A percentile compares a stretch with the other conserved stretches of the same genome.
These are phyloP conservation scores for Pseudopithomyces maydicus DNA, from an alignment of 2,329 filamentous ascomycete species.

Conservation along the genomic window DNA sequence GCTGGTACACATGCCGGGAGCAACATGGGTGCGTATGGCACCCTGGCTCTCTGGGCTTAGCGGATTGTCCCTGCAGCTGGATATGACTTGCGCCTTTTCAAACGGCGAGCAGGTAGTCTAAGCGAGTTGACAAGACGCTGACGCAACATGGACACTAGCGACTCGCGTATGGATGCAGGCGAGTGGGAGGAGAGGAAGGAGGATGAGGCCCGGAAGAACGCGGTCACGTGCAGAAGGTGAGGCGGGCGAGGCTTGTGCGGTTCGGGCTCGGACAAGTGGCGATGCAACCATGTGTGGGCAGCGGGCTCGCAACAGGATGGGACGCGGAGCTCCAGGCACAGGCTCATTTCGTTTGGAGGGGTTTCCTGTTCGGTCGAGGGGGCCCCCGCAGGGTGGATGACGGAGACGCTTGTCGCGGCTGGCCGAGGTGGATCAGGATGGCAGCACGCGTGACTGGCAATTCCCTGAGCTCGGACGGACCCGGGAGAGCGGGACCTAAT, in stretches of 20 bases:
- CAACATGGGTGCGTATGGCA: background rate
- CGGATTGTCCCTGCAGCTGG: background rate
- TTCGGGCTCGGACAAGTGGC: conserved; percentile 1
- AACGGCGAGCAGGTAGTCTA: background rate
- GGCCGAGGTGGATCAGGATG: background rate
- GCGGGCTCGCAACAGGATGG: background rate
- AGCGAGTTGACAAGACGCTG: background rate
- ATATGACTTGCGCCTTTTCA: background rate
- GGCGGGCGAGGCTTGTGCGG: background rate
- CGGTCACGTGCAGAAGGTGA: background rate
- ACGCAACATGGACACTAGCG: no score
- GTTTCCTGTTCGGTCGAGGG: background rate
- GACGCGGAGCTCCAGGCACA: background rate
- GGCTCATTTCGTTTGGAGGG: conserved; percentile 6
- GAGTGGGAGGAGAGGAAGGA: background rate
- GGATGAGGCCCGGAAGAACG: background rate
- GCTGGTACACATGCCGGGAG: background rate
- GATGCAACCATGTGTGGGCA: background rate
- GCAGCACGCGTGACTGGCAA: conserved; percentile 17
- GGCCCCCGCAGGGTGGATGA: background rate
- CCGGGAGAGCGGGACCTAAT: conserved; percentile 37
- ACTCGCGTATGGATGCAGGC: background rate
- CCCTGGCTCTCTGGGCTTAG: background rate
- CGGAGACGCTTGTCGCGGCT: conserved; percentile 8
- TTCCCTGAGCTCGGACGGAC: conserved; percentile 10